Conservation (phyloP, 371 early-diverging fungal species). For the Mortierella sp. region DNA sequence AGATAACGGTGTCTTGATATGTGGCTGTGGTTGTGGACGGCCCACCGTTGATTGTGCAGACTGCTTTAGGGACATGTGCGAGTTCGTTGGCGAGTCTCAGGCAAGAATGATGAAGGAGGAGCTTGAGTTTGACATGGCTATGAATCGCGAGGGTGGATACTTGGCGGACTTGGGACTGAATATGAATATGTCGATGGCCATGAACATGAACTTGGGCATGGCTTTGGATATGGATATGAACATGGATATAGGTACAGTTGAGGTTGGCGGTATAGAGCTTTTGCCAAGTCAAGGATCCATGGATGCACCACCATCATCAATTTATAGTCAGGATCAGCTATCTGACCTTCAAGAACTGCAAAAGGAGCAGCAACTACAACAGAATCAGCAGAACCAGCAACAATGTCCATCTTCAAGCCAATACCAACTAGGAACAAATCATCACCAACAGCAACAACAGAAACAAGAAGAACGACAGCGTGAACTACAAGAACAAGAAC, state of each 20-base stretch:
- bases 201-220: slow-evolving; percentile 20
- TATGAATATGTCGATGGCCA: slow-evolving; percentile 36
- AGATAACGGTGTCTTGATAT: slow-evolving; percentile 64
- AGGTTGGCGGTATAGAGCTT: neutral
- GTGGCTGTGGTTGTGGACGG: slow-evolving; percentile 73
- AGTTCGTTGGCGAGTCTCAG: slow-evolving; percentile 53
- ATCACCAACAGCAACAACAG: neutral
- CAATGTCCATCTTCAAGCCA: neutral
- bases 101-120: slow-evolving; percentile 45
- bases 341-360: slow-evolving; percentile 9
- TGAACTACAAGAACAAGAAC: slow-evolving; percentile 22
- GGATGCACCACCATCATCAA: neutral
- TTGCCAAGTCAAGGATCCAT: neutral
- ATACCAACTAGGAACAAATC: neutral
- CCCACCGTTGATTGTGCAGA: slow-evolving; percentile 67
- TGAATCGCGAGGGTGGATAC: slow-evolving; percentile 32
- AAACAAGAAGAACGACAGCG: slow-evolving; percentile 2
- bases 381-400: neutral
- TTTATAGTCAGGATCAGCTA: slow-evolving; percentile 4
- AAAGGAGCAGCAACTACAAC: slow-evolving; percentile 14
- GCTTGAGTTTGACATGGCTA: slow-evolving; percentile 41
- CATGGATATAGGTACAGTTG: neutral
- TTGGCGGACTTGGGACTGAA: slow-evolving; percentile 33
- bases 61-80: slow-evolving; percentile 70
- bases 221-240: slow-evolving; percentile 15